Evolutionary conservation across 2,329 filamentous ascomycete genomes (phyloP), one percentile per base, ranked within the genome.

Genomic region (Fusarium compactum): DNA sequence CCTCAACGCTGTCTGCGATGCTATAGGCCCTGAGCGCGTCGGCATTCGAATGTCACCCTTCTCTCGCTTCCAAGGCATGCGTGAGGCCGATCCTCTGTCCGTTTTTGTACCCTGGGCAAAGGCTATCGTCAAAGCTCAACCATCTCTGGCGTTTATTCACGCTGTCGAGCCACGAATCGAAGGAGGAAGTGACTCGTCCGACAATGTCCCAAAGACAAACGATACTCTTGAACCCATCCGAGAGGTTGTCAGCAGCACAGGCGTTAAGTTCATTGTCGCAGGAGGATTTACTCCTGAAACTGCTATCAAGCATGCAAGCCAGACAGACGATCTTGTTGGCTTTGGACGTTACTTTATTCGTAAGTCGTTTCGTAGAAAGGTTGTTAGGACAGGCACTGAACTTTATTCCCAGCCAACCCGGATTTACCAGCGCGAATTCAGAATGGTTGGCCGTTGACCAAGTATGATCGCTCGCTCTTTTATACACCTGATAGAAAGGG

Each of bases 101-200:
- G 50, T 74, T 16, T 74, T 74, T 0, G 72, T 87, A 15, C 87
- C 89, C 1, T 93, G 92, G 76, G 80, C 80, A 3, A 81, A 92
- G 72, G 75, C 91, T 18, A 82, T 89, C 25, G 73, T 80, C 51
- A 82, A 85, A 47, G 79, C 89, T n/a, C 79, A 83, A 48, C 78
- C 90, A 6, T 83, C 85, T 10, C 81, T 92, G 22, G 85, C 89
- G 0, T 92, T 88, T 75, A 76, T 91, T 6, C 89, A 91, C 75
- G 71, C 91, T 3, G 81, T 92, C 16, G 89, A 92, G 73, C 83
- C 87, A 2, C 83, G 87, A 5, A 80, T 89, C 14, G 77, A 80
- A 6, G 84, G 84, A 9, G 77, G 76, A 60, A 74, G 72, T 3
- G 83, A 86, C 59, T 59, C 80, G 10, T 46, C 70, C 3, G 51